phyloP scores from a whole-genome alignment of 2,329 filamentous ascomycete species.

The Scortechinia acanthostroma region DNA sequence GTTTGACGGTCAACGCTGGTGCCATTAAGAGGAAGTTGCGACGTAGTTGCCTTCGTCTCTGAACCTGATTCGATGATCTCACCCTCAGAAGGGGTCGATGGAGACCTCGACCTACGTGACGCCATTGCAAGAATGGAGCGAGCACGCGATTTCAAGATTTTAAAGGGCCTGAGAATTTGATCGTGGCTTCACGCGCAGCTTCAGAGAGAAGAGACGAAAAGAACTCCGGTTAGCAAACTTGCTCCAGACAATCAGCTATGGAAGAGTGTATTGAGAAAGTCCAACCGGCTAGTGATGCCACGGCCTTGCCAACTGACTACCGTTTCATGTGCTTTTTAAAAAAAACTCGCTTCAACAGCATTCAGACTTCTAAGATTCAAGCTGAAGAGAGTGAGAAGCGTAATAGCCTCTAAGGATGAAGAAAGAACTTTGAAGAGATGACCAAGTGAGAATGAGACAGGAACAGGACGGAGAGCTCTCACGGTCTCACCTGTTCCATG shows the following conservation, averaged over 20 bases:
- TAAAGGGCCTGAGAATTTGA: background rate
- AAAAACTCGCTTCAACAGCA: no score
- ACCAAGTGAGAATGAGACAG: no score
- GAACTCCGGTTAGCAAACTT: background rate
- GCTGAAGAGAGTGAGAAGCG: no score
- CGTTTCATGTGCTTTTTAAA: no score
- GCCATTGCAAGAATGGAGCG: no score
- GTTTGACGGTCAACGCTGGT: constrained; percentile 49
- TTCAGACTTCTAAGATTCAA: no score
- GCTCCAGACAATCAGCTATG: background rate
- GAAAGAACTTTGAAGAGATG: no score
- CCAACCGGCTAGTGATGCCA: background rate
- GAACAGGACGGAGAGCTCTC: no score
- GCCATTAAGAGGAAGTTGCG: constrained; percentile 40
- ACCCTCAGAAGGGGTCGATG: constrained; percentile 42
- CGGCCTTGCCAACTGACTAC: no score
- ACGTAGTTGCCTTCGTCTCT: constrained; percentile 53
- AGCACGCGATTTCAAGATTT: no score
- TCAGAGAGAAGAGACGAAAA: background rate
- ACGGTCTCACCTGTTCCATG: no score
- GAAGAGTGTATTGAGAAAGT: background rate
- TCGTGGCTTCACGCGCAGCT: background rate
- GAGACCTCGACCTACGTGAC: constrained; percentile 22
- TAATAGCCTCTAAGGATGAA: no score
- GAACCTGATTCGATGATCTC: constrained; percentile 48